Evolutionary conservation across 768 basidiomycete genomes (phyloP).

Genomic region (Amanita phalloides): DNA sequence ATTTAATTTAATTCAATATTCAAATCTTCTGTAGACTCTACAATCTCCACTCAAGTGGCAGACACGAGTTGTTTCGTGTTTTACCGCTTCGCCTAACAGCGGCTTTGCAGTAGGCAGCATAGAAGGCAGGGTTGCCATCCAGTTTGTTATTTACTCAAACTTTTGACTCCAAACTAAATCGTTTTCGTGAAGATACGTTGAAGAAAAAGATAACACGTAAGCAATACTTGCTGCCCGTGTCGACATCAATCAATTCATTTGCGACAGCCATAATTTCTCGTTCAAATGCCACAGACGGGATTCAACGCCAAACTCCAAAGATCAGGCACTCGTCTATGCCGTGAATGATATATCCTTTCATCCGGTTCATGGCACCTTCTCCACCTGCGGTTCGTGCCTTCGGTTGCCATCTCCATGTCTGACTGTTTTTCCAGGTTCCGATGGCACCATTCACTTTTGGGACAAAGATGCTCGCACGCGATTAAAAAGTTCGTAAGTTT

Average conservation of each 20-base stretch:
- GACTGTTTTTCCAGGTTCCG: conserved; percentile 40
- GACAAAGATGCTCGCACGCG: conserved; percentile 89
- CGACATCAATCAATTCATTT: background rate
- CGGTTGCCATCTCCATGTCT: background rate
- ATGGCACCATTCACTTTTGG: conserved; percentile 89
- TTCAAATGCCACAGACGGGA: conserved; percentile 78
- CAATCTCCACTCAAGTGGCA: conserved; percentile 90
- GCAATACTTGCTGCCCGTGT: background rate
- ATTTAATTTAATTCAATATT: background rate
- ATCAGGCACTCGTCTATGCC: conserved; percentile 63
- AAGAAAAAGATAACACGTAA: conserved; percentile 69
- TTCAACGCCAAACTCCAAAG: conserved; percentile 41
- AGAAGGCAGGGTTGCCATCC: conserved; percentile 90
- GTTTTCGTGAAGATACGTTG: conserved; percentile 54
- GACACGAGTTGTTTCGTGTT: conserved; percentile 78
- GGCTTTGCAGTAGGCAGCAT: conserved; percentile 83
- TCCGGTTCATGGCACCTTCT: conserved; percentile 76
- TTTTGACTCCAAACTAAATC: background rate
- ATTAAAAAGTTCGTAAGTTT: conserved; percentile 59
- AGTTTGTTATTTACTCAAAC: conserved; percentile 44
- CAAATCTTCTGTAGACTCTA: conserved; percentile 44
- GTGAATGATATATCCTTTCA: conserved; percentile 88
- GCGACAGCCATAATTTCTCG: conserved; percentile 63
- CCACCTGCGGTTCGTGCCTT: conserved; percentile 51
- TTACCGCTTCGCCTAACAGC: conserved; percentile 51